Conservation (phyloP, 2,329 filamentous ascomycete genomes). For the Colletotrichum sp. region DNA sequence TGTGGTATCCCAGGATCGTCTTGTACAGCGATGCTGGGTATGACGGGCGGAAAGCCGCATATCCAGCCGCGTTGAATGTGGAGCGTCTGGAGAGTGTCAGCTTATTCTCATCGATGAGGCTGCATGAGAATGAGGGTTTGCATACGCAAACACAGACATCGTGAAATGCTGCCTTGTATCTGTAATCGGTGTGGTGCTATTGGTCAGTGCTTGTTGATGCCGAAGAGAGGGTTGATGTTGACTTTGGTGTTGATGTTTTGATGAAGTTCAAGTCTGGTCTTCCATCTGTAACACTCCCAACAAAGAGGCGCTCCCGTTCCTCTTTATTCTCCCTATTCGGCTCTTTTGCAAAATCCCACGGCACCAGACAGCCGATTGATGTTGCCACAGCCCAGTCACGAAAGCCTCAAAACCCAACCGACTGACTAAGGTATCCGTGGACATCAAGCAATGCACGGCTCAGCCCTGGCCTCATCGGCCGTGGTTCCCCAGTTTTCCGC, state of each 20-base stretch:
- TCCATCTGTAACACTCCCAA: background rate
- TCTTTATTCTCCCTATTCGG: background rate
- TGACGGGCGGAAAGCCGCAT: slow-evolving; percentile 63
- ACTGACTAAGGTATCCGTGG: background rate
- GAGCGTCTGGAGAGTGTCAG: slow-evolving; percentile 46
- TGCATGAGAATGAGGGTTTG: background rate
- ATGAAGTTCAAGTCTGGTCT: background rate
- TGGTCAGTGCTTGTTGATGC: background rate
- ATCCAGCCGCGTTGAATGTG: slow-evolving; percentile 59
- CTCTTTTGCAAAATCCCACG: background rate
- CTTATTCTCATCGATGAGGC: background rate
- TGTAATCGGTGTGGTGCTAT: background rate
- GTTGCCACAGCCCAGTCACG: background rate
- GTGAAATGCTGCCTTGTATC: background rate
- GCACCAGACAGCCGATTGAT: background rate
- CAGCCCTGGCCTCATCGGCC: background rate
- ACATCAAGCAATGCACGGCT: background rate
- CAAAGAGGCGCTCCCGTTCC: background rate
- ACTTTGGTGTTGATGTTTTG: background rate
- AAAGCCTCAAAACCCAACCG: background rate
- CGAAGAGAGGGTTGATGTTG: background rate
- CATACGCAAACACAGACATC: slow-evolving; percentile 58
- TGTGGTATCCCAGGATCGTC: slow-evolving; percentile 58
- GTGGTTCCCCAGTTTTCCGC: background rate
- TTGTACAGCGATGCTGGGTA: slow-evolving; percentile 62